Percentiles rank a stretch among this genome's conserved stretches.
phyloP scores from a whole-genome alignment of 2,329 filamentous ascomycete genomes.

The Endoconidiophora polonica region DNA sequence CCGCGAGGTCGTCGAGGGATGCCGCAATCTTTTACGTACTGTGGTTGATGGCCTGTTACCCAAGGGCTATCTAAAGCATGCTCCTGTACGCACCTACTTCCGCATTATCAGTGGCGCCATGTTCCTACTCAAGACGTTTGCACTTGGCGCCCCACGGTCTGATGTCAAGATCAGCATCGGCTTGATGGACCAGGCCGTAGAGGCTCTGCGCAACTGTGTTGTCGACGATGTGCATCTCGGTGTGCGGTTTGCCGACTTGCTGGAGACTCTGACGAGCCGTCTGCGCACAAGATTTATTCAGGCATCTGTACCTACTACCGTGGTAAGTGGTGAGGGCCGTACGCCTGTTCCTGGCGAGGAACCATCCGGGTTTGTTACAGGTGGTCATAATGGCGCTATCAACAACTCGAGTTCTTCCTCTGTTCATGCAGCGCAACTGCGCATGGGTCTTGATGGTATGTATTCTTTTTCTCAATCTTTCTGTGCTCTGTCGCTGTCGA shows the following conservation, averaged over 20 bases:
- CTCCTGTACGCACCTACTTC: slow-evolving; percentile 71
- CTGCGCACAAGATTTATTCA: slow-evolving; percentile 60
- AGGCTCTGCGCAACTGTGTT: slow-evolving; percentile 58
- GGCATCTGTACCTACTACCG: slow-evolving; percentile 25
- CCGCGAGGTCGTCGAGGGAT: slow-evolving; percentile 60
- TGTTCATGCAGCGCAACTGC: too few relatives aligned
- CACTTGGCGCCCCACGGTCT: slow-evolving; percentile 59
- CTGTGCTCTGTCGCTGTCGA: not conserved
- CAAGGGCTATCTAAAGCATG: slow-evolving; percentile 62
- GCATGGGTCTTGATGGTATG: not conserved
- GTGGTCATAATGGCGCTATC: not conserved
- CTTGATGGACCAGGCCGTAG: slow-evolving; percentile 58
- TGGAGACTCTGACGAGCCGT: slow-evolving; percentile 61
- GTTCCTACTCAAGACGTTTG: slow-evolving; percentile 73
- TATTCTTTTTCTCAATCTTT: not conserved
- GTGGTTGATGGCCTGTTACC: slow-evolving; percentile 64
- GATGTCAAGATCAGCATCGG: slow-evolving; percentile 61
- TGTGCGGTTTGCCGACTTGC: slow-evolving; percentile 67
- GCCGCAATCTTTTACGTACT: slow-evolving; percentile 57
- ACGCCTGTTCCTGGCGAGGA: slow-evolving; percentile 15
- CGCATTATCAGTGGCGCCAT: slow-evolving; percentile 73
- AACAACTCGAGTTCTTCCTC: too few relatives aligned
- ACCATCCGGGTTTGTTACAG: not conserved
- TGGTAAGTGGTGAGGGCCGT: slow-evolving; percentile 20
- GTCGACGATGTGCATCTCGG: slow-evolving; percentile 75